phyloP scores from a whole-genome alignment of 768 basidiomycete species.

The Tricholoma flavovirens region DNA sequence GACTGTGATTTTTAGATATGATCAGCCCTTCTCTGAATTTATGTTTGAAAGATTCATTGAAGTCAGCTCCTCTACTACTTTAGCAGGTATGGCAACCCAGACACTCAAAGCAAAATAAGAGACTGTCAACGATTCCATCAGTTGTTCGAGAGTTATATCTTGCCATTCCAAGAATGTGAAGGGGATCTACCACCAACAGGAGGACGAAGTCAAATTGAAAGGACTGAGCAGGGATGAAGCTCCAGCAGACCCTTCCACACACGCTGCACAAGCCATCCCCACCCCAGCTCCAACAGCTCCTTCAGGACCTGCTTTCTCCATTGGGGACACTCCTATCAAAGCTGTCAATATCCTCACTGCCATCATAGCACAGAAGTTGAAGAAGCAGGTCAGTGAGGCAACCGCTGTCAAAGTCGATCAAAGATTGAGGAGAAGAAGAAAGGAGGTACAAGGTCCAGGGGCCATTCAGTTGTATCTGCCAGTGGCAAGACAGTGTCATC shows the following conservation, averaged over 20 bases:
- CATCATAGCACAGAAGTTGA: conserved; percentile 96
- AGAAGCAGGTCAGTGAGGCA: too few species aligned
- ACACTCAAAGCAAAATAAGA: conserved; percentile 95
- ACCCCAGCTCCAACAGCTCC: too few species aligned
- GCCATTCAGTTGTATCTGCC: too few species aligned
- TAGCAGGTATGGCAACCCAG: conserved; percentile 90
- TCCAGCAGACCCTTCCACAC: too few species aligned
- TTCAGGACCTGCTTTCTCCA: conserved; percentile 54
- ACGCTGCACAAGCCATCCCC: too few species aligned
- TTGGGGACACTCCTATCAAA: conserved; percentile 90
- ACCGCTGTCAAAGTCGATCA: too few species aligned
- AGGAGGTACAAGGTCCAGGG: too few species aligned
- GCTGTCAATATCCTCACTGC: conserved; percentile 81
- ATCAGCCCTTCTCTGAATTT: conserved; percentile 82
- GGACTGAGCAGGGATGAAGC: too few species aligned
- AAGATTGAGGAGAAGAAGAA: too few species aligned
- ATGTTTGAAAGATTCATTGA: conserved; percentile 92
- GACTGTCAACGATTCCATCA: conserved; percentile 57
- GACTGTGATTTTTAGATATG: too few species aligned
- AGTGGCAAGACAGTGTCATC: too few species aligned
- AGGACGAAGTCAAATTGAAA: too few species aligned
- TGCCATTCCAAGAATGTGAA: conserved; percentile 95
- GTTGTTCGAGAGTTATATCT: conserved; percentile 74
- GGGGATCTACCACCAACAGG: conserved; percentile 97
- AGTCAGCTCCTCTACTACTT: conserved; percentile 91